phyloP scores from a whole-genome alignment of 129 eudicot species.

The Artemisia argyi region DNA sequence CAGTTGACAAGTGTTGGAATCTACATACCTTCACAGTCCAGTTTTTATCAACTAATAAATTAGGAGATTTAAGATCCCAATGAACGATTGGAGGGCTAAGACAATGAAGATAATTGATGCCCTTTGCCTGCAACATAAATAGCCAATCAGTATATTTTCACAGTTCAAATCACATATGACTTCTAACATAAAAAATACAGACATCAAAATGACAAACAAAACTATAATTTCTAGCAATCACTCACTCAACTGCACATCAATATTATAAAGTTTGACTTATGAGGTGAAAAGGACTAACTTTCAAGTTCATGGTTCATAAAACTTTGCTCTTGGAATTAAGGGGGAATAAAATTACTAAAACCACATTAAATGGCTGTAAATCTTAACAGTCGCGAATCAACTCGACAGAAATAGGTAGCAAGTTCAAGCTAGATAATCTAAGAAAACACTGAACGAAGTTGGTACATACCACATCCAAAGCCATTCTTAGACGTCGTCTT shows the following conservation, averaged over 20 bases:
- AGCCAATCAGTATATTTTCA: slow-evolving; percentile 1
- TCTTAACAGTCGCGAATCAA: no score
- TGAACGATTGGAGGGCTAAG: slow-evolving; percentile 91
- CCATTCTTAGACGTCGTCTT: slow-evolving; percentile 86
- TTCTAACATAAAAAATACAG: no score
- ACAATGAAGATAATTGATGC: slow-evolving; percentile 87
- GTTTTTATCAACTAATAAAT: slow-evolving; percentile 89
- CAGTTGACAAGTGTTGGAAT: slow-evolving; percentile 2
- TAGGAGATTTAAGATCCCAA: slow-evolving; percentile 96
- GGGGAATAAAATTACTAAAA: not conserved
- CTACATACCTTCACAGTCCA: slow-evolving; percentile 85
- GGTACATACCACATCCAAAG: slow-evolving; percentile 87
- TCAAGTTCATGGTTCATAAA: not conserved
- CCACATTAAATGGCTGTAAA: no score
- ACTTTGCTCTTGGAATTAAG: not conserved
- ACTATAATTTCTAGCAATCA: no score
- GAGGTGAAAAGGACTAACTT: not conserved
- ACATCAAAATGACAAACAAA: no score
- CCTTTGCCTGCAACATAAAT: slow-evolving; percentile 68
- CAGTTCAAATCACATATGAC: not conserved
- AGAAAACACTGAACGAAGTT: not conserved
- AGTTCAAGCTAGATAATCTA: not conserved
- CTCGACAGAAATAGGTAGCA: no score
- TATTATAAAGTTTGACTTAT: not conserved
- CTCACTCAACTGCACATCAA: no score